A percentile compares a stretch with the other conserved stretches of the same genome.
phyloP scores from a whole-genome alignment of 306 rosid species.

The Pterocarpus macrocarpus region DNA sequence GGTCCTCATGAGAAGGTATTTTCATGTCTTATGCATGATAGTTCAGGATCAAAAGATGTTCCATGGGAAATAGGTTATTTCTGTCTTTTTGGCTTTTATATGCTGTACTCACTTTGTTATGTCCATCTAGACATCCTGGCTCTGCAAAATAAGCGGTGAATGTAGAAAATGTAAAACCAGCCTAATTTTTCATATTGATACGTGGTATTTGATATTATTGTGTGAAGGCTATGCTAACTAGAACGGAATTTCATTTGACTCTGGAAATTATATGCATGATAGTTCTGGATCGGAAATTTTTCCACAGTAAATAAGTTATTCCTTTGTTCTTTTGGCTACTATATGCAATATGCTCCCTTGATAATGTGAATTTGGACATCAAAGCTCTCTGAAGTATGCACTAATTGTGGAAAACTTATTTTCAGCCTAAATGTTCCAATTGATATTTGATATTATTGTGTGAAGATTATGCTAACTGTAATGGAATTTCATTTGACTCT shows the following conservation, averaged over 20 bases:
- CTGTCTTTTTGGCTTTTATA: conserved; percentile 1
- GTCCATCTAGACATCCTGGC: neutral
- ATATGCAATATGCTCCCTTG: neutral
- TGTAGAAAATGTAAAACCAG: conserved; percentile 13
- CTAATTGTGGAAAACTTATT: neutral
- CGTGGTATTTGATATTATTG: neutral
- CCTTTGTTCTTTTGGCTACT: neutral
- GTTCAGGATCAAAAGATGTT: neutral
- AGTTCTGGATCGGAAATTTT: too few relatives aligned
- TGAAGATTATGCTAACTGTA: neutral
- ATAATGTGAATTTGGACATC: too few relatives aligned
- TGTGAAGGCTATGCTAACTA: conserved; percentile 15
- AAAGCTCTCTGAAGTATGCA: neutral
- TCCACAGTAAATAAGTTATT: too few relatives aligned
- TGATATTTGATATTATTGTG: neutral
- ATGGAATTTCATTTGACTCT: neutral
- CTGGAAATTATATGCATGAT: conserved; percentile 14
- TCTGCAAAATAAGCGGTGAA: conserved; percentile 1
- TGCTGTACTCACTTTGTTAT: conserved; percentile 12
- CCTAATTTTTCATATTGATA: conserved; percentile 11
- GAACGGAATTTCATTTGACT: conserved; percentile 16
- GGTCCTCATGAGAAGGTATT: conserved; percentile 85
- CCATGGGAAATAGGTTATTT: neutral
- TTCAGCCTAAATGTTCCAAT: neutral
- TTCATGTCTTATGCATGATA: conserved; percentile 17